Conservation (phyloP, 345 rosid species). For the Eucalyptus marginata region DNA sequence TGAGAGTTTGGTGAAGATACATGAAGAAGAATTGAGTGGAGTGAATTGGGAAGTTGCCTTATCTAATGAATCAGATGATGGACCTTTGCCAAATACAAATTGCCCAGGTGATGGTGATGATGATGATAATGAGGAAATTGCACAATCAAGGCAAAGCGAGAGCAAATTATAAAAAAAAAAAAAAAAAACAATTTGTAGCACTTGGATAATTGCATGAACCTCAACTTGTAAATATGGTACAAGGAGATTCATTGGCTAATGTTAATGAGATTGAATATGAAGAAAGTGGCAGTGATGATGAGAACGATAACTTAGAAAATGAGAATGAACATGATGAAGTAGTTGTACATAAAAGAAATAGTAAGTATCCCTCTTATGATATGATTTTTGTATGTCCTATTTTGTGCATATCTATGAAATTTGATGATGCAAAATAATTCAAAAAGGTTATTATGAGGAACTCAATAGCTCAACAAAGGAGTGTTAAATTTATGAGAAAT, state of each 20-base stretch:
- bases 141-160: neutral
- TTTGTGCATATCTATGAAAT: neutral
- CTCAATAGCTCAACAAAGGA: too few relatives aligned
- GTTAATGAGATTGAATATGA: neutral
- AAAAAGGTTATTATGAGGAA: neutral
- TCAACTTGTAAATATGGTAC: neutral
- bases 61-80: neutral
- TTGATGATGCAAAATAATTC: neutral
- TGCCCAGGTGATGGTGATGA: neutral
- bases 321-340: neutral
- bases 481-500: too few relatives aligned
- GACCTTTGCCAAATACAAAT: neutral
- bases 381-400: neutral
- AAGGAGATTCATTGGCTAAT: neutral
- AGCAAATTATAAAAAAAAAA: neutral
- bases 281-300: neutral
- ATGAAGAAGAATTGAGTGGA: neutral
- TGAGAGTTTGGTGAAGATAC: neutral
- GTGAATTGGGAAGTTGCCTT: neutral
- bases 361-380: neutral
- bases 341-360: neutral
- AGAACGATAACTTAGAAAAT: neutral
- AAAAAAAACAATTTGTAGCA: neutral
- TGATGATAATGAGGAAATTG: neutral
- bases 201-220: neutral